Percentiles rank a stretch among this genome's conserved stretches.
These are phyloP conservation scores for Tuber calosporum DNA, from an alignment of 495 filamentous ascomycete species.

Conservation along the genomic window DNA sequence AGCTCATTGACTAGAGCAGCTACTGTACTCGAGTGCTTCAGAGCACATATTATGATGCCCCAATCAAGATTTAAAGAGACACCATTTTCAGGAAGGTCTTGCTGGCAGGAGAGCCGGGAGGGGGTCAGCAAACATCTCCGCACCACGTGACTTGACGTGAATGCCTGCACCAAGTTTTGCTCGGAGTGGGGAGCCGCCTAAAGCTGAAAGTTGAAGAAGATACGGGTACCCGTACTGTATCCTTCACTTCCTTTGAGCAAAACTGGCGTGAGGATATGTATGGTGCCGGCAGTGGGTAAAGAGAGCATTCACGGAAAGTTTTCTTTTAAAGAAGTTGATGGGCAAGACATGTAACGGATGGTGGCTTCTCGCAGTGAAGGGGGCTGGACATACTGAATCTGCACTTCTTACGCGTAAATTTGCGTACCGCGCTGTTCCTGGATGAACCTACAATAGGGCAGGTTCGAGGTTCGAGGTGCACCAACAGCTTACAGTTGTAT, in stretches of 20 bases:
- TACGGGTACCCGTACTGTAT: not conserved
- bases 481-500: too few species aligned
- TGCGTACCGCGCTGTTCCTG: not conserved
- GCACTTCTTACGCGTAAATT: not conserved
- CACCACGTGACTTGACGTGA: not conserved
- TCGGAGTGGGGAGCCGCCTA: not conserved
- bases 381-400: not conserved
- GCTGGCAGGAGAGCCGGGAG: not conserved
- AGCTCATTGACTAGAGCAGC: not conserved
- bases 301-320: not conserved
- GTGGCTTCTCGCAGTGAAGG: not conserved
- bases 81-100: not conserved
- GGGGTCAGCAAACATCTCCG: not conserved
- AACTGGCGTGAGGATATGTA: not conserved
- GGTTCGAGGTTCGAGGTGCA: too few species aligned
- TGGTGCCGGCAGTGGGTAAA: not conserved
- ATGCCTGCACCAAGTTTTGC: not conserved
- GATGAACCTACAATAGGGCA: too few species aligned
- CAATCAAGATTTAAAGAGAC: not conserved
- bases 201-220: not conserved
- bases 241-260: not conserved
- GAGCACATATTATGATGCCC: not conserved
- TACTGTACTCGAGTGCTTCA: not conserved
- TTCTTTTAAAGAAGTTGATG: not conserved
- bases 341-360: not conserved